phyloP scores from a whole-genome alignment of 345 rosid genomes.

The Mallotus nudiflorus region DNA sequence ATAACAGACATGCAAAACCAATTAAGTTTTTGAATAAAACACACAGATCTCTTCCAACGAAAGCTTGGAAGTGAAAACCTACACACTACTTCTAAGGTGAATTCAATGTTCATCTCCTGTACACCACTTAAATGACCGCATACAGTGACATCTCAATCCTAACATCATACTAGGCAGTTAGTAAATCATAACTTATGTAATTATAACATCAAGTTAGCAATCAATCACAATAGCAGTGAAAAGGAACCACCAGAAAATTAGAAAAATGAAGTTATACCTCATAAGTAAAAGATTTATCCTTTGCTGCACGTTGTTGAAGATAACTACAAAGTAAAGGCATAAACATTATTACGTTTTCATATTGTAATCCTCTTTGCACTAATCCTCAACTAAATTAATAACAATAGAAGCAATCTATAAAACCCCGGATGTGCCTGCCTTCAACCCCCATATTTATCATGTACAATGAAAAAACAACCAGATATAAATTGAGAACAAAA shows the following conservation, averaged over 20 bases:
- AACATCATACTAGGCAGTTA: too few species aligned
- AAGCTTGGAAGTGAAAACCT: neutral
- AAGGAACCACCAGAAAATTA: conserved; percentile 3
- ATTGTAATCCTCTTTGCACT: neutral
- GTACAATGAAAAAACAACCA: neutral
- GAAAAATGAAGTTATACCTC: conserved; percentile 58
- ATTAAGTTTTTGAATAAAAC: neutral
- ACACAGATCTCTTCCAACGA: neutral
- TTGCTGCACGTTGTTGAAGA: conserved; percentile 70
- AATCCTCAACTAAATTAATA: conserved; percentile 2
- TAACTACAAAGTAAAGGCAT: conserved; percentile 57
- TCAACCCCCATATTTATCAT: neutral
- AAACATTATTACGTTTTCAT: conserved; percentile 13
- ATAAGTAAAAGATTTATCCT: conserved; percentile 80
- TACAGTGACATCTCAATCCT: too few species aligned
- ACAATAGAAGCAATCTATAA: neutral
- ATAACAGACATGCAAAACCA: neutral
- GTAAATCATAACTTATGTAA: too few species aligned
- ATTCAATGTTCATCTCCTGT: neutral
- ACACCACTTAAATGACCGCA: neutral
- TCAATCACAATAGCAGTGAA: neutral
- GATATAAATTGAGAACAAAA: neutral
- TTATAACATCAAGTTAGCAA: neutral
- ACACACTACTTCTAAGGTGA: neutral
- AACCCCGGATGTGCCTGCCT: conserved; percentile 10